These are phyloP conservation scores for Schizochytrium sp. DNA, from an alignment of 108 stramenopile genomes.

Conservation along the genomic window DNA sequence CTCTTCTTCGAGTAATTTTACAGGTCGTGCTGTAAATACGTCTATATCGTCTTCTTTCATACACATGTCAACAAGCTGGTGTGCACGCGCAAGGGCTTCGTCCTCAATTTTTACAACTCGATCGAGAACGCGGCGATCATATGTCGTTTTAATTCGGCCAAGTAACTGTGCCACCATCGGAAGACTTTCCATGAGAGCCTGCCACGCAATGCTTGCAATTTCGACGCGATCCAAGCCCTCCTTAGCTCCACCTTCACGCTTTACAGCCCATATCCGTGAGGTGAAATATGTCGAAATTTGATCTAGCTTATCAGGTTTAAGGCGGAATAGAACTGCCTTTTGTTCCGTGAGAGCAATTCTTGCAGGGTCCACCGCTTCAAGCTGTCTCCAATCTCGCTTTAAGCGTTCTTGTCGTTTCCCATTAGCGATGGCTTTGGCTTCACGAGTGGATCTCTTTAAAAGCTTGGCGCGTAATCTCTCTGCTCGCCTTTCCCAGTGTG, in stretches of 20 bases:
- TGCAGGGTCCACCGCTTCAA: background rate
- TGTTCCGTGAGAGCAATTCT: background rate
- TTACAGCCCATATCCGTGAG: background rate
- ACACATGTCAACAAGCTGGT: background rate
- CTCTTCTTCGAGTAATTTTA: background rate
- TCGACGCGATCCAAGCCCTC: constrained; percentile 16
- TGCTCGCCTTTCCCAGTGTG: too few species aligned
- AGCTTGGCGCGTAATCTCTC: background rate
- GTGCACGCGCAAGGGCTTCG: background rate
- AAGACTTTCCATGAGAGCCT: constrained; percentile 46
- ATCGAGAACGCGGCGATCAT: background rate
- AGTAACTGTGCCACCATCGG: background rate
- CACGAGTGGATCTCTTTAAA: background rate
- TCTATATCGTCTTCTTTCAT: background rate
- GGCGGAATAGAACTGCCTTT: constrained; percentile 18
- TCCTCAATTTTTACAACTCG: background rate
- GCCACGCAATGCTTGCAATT: constrained; percentile 44
- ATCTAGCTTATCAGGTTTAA: constrained; percentile 30
- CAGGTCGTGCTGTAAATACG: background rate
- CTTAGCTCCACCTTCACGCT: background rate
- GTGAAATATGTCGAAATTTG: constrained; percentile 6
- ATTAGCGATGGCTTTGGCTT: background rate
- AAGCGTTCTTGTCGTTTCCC: background rate
- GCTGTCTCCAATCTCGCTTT: background rate
- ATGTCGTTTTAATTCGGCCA: background rate